These are phyloP conservation scores for Mycena leptocephala DNA, from an alignment of 768 basidiomycete genomes.

Conservation along the genomic window DNA sequence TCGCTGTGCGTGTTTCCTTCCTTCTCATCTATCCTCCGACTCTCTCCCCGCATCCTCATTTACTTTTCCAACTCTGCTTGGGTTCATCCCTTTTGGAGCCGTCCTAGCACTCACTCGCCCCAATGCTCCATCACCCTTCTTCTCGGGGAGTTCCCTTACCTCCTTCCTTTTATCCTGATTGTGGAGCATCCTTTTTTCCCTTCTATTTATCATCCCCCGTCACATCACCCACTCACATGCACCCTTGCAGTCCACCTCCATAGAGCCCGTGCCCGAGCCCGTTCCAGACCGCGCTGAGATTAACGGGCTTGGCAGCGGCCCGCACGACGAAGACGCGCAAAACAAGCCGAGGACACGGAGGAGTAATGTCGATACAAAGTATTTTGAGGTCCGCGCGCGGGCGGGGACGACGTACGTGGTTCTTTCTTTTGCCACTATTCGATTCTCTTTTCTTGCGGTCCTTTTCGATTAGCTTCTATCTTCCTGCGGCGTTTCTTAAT, in stretches of 20 bases:
- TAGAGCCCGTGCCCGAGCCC: constrained; percentile 49
- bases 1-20: constrained; percentile 20
- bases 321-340: neutral
- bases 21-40: neutral
- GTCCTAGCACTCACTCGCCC: too few relatives aligned
- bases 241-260: constrained; percentile 1
- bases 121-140: too few relatives aligned
- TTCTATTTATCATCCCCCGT: too few relatives aligned
- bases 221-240: neutral
- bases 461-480: neutral
- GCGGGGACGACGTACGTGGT: constrained; percentile 1
- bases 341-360: neutral
- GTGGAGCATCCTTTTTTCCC: too few relatives aligned
- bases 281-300: constrained; percentile 54
- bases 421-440: neutral
- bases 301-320: neutral
- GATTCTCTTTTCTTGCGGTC: neutral
- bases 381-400: neutral
- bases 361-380: neutral
- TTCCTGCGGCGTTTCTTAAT: too few relatives aligned
- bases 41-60: neutral
- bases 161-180: neutral
- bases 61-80: neutral
- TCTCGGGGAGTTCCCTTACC: too few relatives aligned
- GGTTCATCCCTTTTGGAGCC: too few relatives aligned